Percentiles rank a stretch among this genome's conserved stretches.
Conservation (phyloP, 2,329 filamentous ascomycete genomes). For the Pseudogymnoascus sp. region DNA sequence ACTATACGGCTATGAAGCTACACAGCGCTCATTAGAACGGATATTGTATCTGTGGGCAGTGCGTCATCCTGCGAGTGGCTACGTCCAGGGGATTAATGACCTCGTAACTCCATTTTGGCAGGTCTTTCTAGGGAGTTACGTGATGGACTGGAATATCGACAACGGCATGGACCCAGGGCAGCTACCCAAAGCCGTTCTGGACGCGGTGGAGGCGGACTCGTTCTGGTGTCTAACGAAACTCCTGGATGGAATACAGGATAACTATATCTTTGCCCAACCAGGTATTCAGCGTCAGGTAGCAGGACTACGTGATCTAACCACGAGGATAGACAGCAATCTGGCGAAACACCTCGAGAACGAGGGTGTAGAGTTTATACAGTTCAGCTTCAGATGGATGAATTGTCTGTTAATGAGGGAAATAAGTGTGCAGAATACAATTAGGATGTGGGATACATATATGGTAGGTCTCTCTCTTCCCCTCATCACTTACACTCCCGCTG, state of each 20-base stretch:
- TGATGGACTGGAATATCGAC: constrained; percentile 87
- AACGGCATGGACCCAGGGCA: constrained; percentile 95
- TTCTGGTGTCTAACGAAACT: constrained; percentile 99
- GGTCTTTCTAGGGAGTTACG: constrained; percentile 89
- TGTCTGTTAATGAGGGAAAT: constrained; percentile 97
- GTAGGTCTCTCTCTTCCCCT: constrained; percentile 42
- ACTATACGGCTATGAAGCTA: constrained; percentile 91
- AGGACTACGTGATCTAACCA: constrained; percentile 80
- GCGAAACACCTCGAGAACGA: constrained; percentile 85
- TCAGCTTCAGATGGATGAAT: constrained; percentile 99
- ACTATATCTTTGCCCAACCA: constrained; percentile 96
- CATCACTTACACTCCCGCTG: background rate
- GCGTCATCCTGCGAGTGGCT: constrained; percentile 90
- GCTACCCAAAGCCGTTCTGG: constrained; percentile 78
- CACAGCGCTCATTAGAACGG: constrained; percentile 84
- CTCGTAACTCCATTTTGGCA: constrained; percentile 97
- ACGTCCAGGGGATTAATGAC: constrained; percentile 98
- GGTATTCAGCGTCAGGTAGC: constrained; percentile 92
- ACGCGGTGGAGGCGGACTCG: constrained; percentile 93
- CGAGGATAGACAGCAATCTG: constrained; percentile 74
- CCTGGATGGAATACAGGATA: constrained; percentile 97
- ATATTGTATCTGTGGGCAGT: constrained; percentile 98
- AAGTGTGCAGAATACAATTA: constrained; percentile 89
- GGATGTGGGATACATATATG: constrained; percentile 99
- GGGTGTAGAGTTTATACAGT: constrained; percentile 96